Percentiles rank a stretch among this genome's conserved stretches.
phyloP scores from a whole-genome alignment of 345 rosid genomes.

The Syzygium oleosum region DNA sequence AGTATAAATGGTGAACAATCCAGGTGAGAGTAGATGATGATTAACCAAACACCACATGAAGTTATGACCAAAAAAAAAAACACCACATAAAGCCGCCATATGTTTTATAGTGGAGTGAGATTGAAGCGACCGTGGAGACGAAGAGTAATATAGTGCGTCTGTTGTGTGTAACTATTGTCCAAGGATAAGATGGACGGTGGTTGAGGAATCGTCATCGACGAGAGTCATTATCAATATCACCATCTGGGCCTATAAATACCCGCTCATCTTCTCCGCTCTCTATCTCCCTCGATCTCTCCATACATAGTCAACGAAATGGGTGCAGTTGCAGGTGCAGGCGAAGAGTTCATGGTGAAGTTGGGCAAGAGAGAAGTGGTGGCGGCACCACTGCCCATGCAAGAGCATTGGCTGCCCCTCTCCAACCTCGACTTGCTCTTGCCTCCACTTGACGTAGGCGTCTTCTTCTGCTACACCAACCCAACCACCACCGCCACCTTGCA shows the following conservation, averaged over 20 bases:
- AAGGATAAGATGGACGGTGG: neutral
- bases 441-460: conserved; percentile 44
- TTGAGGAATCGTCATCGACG: neutral
- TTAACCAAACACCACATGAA: neutral
- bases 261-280: neutral
- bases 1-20: neutral
- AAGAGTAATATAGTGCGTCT: neutral
- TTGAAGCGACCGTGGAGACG: neutral
- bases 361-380: conserved; percentile 49
- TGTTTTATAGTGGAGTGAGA: neutral
- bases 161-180: neutral
- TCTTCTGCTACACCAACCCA: conserved; percentile 38
- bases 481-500: neutral
- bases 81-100: neutral
- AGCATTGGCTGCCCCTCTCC: conserved; percentile 79
- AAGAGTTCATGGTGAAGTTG: conserved; percentile 13
- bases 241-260: neutral
- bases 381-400: conserved; percentile 54
- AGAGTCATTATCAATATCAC: neutral
- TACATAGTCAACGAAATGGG: neutral
- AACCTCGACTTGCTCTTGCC: conserved; percentile 87
- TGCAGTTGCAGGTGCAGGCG: neutral
- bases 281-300: neutral
- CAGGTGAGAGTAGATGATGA: neutral
- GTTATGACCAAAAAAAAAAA: neutral